Conservation (phyloP, 2,329 filamentous ascomycete species). For the Pestalotiopsis sp. region DNA sequence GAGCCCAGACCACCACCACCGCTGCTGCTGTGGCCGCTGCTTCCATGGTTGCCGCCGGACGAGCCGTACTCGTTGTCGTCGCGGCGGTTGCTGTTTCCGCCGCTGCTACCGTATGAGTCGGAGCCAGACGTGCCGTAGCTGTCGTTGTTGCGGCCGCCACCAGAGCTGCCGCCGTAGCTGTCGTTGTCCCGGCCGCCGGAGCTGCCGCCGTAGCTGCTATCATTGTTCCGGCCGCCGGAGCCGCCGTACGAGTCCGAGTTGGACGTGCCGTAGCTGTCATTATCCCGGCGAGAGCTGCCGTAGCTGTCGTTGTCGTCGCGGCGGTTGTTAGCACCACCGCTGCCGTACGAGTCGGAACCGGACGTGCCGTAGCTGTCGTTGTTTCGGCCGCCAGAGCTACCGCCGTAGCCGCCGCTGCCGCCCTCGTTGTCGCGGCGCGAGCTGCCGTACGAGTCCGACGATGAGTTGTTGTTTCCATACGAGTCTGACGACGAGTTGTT, state of each 20-base stretch:
- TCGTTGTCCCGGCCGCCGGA: neutral
- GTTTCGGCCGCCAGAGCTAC: neutral
- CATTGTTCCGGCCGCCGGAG: neutral
- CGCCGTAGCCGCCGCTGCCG: neutral
- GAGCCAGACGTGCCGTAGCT: neutral
- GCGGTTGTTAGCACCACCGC: neutral
- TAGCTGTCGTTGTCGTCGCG: neutral
- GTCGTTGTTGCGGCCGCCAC: neutral
- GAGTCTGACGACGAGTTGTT: neutral
- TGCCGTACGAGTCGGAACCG: neutral
- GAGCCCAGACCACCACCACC: neutral
- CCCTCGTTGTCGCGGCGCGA: neutral
- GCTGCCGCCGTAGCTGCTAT: neutral
- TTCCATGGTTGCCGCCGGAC: neutral
- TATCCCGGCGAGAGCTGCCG: conserved; percentile 3
- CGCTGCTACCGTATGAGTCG: neutral
- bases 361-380: conserved; percentile 1
- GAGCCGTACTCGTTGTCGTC: conserved; percentile 7
- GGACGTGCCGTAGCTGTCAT: conserved; percentile 2
- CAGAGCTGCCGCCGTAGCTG: conserved; percentile 2
- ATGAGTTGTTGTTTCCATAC: neutral
- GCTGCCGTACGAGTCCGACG: neutral
- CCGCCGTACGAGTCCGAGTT: neutral
- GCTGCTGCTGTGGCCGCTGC: neutral
- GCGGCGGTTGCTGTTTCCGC: neutral